Percentiles rank a stretch among this genome's conserved stretches.
These are phyloP conservation scores for Powellomyces hirtus DNA, from an alignment of 192 early-diverging fungal species.

Conservation along the genomic window DNA sequence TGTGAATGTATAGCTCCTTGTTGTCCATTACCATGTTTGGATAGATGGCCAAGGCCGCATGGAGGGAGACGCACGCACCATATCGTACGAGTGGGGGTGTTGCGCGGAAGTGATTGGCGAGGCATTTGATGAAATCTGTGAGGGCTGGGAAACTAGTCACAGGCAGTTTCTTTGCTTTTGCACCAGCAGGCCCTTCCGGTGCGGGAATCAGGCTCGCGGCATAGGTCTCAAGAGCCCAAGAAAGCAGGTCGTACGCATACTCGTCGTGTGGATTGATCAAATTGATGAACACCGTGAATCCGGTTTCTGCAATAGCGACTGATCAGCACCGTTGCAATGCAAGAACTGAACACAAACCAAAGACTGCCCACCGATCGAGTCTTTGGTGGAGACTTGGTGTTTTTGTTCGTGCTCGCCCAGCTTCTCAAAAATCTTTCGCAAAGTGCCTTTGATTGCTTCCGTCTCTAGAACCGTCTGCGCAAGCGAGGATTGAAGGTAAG, in stretches of 20 bases:
- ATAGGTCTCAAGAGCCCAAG: slow-evolving; percentile 53
- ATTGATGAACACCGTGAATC: slow-evolving; percentile 46
- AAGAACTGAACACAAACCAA: neutral
- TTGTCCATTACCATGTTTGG: slow-evolving; percentile 36
- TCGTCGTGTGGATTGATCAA: slow-evolving; percentile 51
- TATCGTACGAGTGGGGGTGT: slow-evolving; percentile 51
- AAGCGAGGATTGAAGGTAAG: neutral
- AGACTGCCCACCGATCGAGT: slow-evolving; percentile 3
- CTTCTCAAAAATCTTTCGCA: slow-evolving; percentile 45
- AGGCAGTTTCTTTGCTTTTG: slow-evolving; percentile 24
- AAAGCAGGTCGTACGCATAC: slow-evolving; percentile 50
- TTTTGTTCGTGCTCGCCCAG: slow-evolving; percentile 16
- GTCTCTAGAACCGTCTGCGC: slow-evolving; percentile 44
- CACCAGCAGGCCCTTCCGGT: neutral
- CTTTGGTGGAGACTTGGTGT: slow-evolving; percentile 3
- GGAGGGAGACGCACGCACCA: slow-evolving; percentile 48
- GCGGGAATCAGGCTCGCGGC: slow-evolving; percentile 22
- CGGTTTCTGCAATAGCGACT: slow-evolving; percentile 6
- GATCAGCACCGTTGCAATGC: neutral
- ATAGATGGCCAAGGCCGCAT: slow-evolving; percentile 38
- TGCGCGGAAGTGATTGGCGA: slow-evolving; percentile 55
- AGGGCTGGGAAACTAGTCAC: slow-evolving; percentile 30
- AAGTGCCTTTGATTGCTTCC: slow-evolving; percentile 45
- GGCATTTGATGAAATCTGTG: slow-evolving; percentile 41
- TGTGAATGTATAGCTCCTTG: slow-evolving; percentile 34